These are phyloP conservation scores for Rubus idaeus DNA, from an alignment of 306 rosid species.

Conservation along the genomic window DNA sequence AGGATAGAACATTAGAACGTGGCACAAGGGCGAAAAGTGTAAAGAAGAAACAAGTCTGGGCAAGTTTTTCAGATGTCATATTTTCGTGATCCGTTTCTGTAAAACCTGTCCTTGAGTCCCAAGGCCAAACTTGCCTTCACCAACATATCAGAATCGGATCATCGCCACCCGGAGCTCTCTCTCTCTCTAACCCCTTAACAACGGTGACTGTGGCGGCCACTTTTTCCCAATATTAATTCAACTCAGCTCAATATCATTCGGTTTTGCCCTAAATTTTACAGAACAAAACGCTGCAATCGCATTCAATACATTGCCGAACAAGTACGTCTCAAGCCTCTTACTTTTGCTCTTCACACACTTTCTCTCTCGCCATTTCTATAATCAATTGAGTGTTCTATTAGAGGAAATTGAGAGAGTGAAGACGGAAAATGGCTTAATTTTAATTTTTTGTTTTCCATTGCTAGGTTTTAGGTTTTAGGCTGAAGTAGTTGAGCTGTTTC, in stretches of 20 bases:
- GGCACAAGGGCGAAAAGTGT: neutral
- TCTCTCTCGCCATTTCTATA: neutral
- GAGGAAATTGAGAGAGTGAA: neutral
- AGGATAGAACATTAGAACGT: neutral
- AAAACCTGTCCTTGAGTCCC: conserved; percentile 2
- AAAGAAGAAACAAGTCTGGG: neutral
- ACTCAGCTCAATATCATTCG: neutral
- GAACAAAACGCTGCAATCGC: conserved; percentile 7
- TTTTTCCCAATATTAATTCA: neutral
- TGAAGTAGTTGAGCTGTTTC: neutral
- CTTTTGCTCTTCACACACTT: neutral
- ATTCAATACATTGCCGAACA: neutral
- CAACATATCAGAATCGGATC: neutral
- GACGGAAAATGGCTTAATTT: neutral
- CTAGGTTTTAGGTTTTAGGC: neutral
- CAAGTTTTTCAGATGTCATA: neutral
- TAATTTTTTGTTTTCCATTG: neutral
- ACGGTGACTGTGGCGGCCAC: neutral
- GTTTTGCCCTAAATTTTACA: neutral
- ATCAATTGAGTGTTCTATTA: neutral
- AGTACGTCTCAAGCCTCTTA: conserved; percentile 9
- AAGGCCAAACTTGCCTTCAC: neutral
- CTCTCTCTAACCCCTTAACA: neutral
- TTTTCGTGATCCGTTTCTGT: neutral
- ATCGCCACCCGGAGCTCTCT: neutral